Evolutionary conservation across 2,329 filamentous ascomycete genomes (phyloP), one percentile per base, ranked within the genome.

Genomic region (Colletotrichum tamarilloi): DNA sequence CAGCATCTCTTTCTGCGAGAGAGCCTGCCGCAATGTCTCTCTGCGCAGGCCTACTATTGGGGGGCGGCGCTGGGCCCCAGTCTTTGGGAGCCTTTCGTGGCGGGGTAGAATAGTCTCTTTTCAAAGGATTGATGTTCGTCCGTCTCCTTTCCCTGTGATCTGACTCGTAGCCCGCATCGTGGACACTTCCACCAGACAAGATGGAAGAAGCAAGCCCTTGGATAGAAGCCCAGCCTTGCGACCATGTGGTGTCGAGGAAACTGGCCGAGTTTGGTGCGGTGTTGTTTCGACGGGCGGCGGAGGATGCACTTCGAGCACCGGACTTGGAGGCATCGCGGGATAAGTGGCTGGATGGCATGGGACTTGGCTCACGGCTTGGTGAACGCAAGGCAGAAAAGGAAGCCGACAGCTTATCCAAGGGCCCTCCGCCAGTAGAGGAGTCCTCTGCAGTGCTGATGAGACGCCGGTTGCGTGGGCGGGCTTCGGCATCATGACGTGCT

Each of bases 11-110:
- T 71, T 90, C 84, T 4, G 84, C 86, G 30, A 86, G 79, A 53
- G 88, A 89, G 9, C 90, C 90, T 14, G 86, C 85, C 0, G 87
- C 90, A 62, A 91, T 87, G 67, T 89, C 86, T 49, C 83, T 80
- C 30, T 86, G 78, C 5, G 80, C 80, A 2, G 86, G 85, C 52
- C 80, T 80, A 38, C 77, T 64, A 68, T 80, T 79, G 12, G 75
- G 75, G 4, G 85, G 85, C n/a, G 87, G 87, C 7, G 82, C 81
- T 5, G 89, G 89, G 0, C 89, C 88, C 88, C 89, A 91, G 19
- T 80, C 80, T 35, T 77, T 78, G 4, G 80, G 75, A 30, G 77
- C 78, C 57, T 77, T 79, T 5, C 75, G 72, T 42, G 68, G 72
- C 35, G 72, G 62, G 14, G 68, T 74, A 35, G 68, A 72, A 30